A percentile compares a stretch with the other conserved stretches of the same genome.
Conservation (phyloP, 768 basidiomycete genomes). For the Lactarius sanguifluus region DNA sequence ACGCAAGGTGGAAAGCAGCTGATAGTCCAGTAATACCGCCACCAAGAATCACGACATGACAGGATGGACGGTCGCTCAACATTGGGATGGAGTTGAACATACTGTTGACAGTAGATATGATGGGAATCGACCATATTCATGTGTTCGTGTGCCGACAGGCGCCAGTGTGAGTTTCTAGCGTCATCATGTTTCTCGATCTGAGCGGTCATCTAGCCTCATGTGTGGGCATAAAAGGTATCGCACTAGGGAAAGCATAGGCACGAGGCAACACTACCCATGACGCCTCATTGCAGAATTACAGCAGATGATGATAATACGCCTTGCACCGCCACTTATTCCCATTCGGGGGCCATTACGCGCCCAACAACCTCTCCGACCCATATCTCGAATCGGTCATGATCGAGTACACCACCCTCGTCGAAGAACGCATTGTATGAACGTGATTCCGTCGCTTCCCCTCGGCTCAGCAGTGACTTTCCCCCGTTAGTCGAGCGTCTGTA, state of each 20-base stretch:
- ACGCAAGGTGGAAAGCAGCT: slow-evolving; percentile 73
- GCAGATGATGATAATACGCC: slow-evolving; percentile 20
- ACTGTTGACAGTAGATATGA: not conserved
- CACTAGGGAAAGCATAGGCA: slow-evolving; percentile 15
- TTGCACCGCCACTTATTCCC: slow-evolving; percentile 31
- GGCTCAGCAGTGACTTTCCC: slow-evolving; percentile 81
- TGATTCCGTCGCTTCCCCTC: slow-evolving; percentile 57
- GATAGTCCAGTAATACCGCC: slow-evolving; percentile 83
- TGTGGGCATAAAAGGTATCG: slow-evolving; percentile 12
- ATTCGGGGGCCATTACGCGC: slow-evolving; percentile 61
- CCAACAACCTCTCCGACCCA: slow-evolving; percentile 81
- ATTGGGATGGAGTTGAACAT: not conserved
- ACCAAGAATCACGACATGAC: slow-evolving; percentile 68
- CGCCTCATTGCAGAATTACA: slow-evolving; percentile 14
- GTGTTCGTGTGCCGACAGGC: not conserved
- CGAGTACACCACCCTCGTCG: slow-evolving; percentile 76
- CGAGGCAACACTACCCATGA: slow-evolving; percentile 11
- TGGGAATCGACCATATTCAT: not conserved
- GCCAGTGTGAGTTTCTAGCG: not conserved
- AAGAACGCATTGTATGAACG: slow-evolving; percentile 74
- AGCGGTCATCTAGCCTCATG: not conserved
- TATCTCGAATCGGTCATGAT: slow-evolving; percentile 68
- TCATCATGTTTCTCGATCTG: not conserved
- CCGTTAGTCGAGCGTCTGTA: slow-evolving; percentile 80
- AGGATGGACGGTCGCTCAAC: not conserved